Evolutionary conservation across 352 stramenopile species (phyloP).

Genomic region (Stramenopiles sp.): DNA sequence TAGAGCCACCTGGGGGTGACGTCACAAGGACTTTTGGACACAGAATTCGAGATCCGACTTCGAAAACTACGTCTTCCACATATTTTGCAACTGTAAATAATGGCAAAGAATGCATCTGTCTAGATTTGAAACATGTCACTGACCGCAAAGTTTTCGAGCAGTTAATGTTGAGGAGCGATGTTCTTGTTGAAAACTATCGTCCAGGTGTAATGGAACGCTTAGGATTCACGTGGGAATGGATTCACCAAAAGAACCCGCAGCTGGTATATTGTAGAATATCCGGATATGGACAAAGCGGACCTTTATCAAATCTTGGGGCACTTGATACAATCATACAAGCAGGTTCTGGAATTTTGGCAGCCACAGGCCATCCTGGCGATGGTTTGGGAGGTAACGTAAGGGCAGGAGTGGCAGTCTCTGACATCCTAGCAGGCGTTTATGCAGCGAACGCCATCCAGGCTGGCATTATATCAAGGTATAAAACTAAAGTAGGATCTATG

Average conservation of each 20-base stretch:
- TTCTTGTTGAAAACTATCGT: slow-evolving; percentile 64
- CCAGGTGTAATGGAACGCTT: slow-evolving; percentile 61
- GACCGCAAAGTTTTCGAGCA: slow-evolving; percentile 35
- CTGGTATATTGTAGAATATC: slow-evolving; percentile 58
- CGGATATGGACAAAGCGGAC: slow-evolving; percentile 51
- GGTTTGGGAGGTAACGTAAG: too few species aligned
- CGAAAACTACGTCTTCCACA: slow-evolving; percentile 41
- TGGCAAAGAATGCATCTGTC: slow-evolving; percentile 55
- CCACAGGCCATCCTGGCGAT: neutral
- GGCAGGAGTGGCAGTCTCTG: neutral
- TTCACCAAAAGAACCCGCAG: slow-evolving; percentile 45
- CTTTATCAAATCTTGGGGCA: slow-evolving; percentile 27
- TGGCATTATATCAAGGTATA: neutral
- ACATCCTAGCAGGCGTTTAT: neutral
- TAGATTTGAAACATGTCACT: slow-evolving; percentile 49
- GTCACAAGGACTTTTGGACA: slow-evolving; percentile 47
- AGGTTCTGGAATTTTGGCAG: neutral
- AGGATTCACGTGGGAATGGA: slow-evolving; percentile 45
- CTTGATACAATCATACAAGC: neutral
- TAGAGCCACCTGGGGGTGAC: slow-evolving; percentile 50
- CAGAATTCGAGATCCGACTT: slow-evolving; percentile 26
- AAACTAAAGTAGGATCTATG: neutral
- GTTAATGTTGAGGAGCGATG: slow-evolving; percentile 35
- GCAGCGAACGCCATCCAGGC: neutral
- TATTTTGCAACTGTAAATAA: slow-evolving; percentile 65